A percentile compares a stretch with the other conserved stretches of the same genome.
Evolutionary conservation across 1,284 basidiomycete species (phyloP).

Genomic region (Pseudozyma tsukubaensis): DNA sequence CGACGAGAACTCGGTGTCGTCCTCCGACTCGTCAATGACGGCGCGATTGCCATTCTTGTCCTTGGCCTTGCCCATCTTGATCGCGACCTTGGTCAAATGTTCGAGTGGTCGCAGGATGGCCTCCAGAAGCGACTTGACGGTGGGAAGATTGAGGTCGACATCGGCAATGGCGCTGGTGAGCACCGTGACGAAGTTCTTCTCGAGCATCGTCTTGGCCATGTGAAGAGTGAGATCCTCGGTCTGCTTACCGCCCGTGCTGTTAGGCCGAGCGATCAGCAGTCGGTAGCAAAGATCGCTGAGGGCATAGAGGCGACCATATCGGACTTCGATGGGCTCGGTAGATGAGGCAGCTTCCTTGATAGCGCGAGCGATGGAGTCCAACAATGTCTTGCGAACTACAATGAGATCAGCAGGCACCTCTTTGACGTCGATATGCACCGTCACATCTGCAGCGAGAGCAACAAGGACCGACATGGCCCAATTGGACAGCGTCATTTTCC

Average conservation of each 20-base stretch:
- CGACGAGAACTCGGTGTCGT: conserved; percentile 39
- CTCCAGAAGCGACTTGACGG: conserved; percentile 84
- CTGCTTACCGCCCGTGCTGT: conserved; percentile 66
- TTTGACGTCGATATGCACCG: conserved; percentile 76
- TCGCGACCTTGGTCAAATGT: conserved; percentile 92
- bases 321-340: conserved; percentile 78
- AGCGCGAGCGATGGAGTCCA: conserved; percentile 86
- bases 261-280: conserved; percentile 81
- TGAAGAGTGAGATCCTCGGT: conserved; percentile 86
- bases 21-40: conserved; percentile 41
- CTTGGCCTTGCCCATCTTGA: conserved; percentile 87
- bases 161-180: conserved; percentile 90
- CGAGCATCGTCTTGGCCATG: conserved; percentile 96
- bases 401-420: conserved; percentile 78
- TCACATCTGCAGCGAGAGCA: conserved; percentile 87
- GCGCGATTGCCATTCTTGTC: conserved; percentile 36
- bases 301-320: conserved; percentile 89
- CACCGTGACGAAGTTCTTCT: conserved; percentile 93
- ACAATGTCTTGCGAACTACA: conserved; percentile 86
- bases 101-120: conserved; percentile 90
- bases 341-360: conserved; percentile 81
- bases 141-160: conserved; percentile 94
- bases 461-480: conserved; percentile 94
- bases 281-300: conserved; percentile 89
- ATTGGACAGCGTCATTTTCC: conserved; percentile 68